These are phyloP conservation scores for Lathyrus tuberosus DNA, from an alignment of 306 rosid species.

Conservation along the genomic window DNA sequence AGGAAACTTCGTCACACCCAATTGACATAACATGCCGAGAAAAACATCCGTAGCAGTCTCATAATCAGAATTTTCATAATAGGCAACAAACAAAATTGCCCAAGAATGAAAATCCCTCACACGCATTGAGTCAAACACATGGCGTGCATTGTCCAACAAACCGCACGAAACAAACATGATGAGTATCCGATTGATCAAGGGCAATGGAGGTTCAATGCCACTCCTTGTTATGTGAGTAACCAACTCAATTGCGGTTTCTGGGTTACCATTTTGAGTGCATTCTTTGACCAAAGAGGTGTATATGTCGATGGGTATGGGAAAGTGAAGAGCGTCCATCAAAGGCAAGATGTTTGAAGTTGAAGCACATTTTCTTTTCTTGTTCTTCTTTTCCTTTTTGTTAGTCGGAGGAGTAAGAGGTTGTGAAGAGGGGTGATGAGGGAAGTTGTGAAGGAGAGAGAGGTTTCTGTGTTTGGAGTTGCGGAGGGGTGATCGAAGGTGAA, in stretches of 20 bases:
- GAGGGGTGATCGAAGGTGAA: conserved; percentile 36
- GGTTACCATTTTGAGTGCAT: conserved; percentile 49
- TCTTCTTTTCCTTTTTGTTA: not conserved
- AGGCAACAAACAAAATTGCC: conserved; percentile 53
- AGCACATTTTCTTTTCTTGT: conserved; percentile 24
- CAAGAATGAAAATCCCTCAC: conserved; percentile 53
- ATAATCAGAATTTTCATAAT: conserved; percentile 40
- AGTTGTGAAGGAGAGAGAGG: conserved; percentile 2
- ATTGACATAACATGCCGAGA: conserved; percentile 39
- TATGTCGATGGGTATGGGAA: conserved; percentile 48
- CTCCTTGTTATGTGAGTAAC: conserved; percentile 43
- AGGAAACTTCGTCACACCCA: conserved; percentile 37
- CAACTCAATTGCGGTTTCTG: conserved; percentile 46
- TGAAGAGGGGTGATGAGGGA: conserved; percentile 20
- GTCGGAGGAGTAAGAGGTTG: conserved; percentile 16
- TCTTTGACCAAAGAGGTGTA: conserved; percentile 53
- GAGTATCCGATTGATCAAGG: conserved; percentile 48
- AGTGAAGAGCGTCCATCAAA: conserved; percentile 52
- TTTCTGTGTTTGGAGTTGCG: conserved; percentile 31
- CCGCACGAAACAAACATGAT: conserved; percentile 53
- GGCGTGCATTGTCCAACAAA: conserved; percentile 38
- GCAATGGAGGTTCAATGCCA: conserved; percentile 33
- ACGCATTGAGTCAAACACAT: conserved; percentile 45
- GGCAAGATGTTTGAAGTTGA: conserved; percentile 50
- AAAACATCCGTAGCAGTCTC: conserved; percentile 36